Percentiles rank a stretch among this genome's conserved stretches.
Conservation (phyloP, 352 stramenopile species). For the Phytophthora cactorum region DNA sequence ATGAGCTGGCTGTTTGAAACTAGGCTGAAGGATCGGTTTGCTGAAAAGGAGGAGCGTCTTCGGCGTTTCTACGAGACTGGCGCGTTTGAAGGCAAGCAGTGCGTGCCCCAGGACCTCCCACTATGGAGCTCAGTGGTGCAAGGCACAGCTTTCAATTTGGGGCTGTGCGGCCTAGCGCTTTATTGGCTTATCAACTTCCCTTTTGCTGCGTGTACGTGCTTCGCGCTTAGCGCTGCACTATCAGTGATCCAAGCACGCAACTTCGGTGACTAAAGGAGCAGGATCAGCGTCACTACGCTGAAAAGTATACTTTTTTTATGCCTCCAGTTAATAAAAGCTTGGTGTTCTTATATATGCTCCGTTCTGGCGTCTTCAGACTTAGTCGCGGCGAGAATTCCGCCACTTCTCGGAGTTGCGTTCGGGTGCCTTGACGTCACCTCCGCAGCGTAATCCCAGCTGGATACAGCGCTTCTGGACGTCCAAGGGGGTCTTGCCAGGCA, state of each 20-base stretch:
- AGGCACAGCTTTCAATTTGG: constrained; percentile 50
- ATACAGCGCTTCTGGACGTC: constrained; percentile 63
- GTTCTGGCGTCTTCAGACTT: background rate
- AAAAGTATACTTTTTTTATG: background rate
- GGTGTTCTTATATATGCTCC: too few species aligned
- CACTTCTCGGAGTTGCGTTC: constrained; percentile 56
- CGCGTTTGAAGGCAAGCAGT: constrained; percentile 48
- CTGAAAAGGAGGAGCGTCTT: constrained; percentile 76
- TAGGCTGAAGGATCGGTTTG: constrained; percentile 71
- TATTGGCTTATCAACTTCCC: constrained; percentile 42
- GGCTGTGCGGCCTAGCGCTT: constrained; percentile 41
- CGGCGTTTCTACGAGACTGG: constrained; percentile 69
- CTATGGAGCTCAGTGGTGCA: constrained; percentile 36
- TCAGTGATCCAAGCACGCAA: constrained; percentile 55
- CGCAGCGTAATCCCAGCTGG: constrained; percentile 61
- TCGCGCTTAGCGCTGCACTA: constrained; percentile 48
- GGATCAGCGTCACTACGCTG: background rate
- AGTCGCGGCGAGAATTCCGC: constrained; percentile 21
- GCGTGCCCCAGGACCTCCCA: constrained; percentile 37
- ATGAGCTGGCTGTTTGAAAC: background rate
- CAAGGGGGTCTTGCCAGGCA: constrained; percentile 41
- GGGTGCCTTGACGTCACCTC: constrained; percentile 32
- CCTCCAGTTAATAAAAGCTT: constrained; percentile 8
- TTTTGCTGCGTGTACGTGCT: constrained; percentile 42
- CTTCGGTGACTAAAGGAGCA: constrained; percentile 47